Base-by-base conservation (phyloP, 176 grass and related monocot genomes). In the Tillandsia leiboldiana region DNA sequence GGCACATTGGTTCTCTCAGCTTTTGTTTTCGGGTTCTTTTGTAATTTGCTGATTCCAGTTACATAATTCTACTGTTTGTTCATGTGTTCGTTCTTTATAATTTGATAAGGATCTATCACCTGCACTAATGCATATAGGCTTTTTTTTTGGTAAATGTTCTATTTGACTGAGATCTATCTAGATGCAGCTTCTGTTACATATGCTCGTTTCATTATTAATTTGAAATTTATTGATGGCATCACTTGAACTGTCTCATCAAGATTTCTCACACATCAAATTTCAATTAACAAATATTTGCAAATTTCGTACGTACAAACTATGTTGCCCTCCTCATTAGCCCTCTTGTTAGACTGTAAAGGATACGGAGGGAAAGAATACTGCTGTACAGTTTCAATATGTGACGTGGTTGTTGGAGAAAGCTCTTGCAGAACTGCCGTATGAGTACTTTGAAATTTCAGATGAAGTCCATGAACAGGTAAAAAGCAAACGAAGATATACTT, bases 381-480 rank as follows among this genome's bases (percentile, higher is more conserved):
- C 54, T 42, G 52, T 97, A 69, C 89, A 97, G 69, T 93, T 90
- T 66, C 86, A 87, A 67, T 93, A 86, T 62, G 86, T 86, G 33
- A 88, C 83, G 50, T 93, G 89, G 94, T 89, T 87, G 62, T 78
- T 99, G 75, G 89, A 90, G 79, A 75, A 75, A 71, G 80, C 72
- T 77, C 82, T 99, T 79, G 67, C 48, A 57, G 82, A 86, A 47
- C 66, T 93, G 18, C 82, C 89, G 17, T 86, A 83, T 73, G 81
- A 78, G 74, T 86, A 82, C 73, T 88, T 99, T 77, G 52, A 70
- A 73, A 93, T 99, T 77, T 93, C 89, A 57, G 89, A 99, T 83
- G 94, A 99, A 93, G 87, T 99, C 75, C 94, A 99, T 87, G 94
- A 99, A 84, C 89, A 93, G 86, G 94, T 99, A 88, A 61, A 61